A percentile compares a stretch with the other conserved stretches of the same genome.
phyloP scores from a whole-genome alignment of 805 yeast species.

The Zygoascus tannicola region DNA sequence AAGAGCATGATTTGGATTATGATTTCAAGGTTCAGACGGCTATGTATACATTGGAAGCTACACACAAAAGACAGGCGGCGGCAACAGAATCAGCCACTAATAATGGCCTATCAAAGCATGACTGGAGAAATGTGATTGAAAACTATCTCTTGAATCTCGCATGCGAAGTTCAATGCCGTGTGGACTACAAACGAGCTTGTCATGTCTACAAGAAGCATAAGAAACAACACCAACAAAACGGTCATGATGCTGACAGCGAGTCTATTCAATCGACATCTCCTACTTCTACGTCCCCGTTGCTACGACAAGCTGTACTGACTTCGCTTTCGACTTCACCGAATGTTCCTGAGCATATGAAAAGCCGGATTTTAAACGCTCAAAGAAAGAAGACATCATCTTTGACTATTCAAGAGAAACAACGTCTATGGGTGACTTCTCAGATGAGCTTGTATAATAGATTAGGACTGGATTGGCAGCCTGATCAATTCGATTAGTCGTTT shows the following conservation, averaged over 20 bases:
- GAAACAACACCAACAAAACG: constrained; percentile 1
- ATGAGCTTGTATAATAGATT: constrained; percentile 45
- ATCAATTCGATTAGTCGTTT: constrained; percentile 17
- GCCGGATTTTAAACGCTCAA: background rate
- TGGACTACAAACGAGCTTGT: constrained; percentile 49
- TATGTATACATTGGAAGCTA: constrained; percentile 48
- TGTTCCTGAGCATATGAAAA: background rate
- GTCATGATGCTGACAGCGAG: background rate
- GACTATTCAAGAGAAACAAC: constrained; percentile 47
- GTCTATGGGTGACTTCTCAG: constrained; percentile 59
- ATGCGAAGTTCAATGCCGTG: constrained; percentile 44
- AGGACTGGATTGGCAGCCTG: constrained; percentile 48
- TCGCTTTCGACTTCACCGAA: constrained; percentile 21
- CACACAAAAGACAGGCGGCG: constrained; percentile 22
- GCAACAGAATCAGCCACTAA: constrained; percentile 7
- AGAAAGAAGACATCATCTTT: constrained; percentile 25
- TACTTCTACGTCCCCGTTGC: constrained; percentile 18
- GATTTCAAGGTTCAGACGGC: constrained; percentile 53
- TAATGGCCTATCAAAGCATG: constrained; percentile 37
- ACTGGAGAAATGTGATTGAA: constrained; percentile 69
- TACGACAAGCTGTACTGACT: constrained; percentile 28
- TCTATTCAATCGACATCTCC: constrained; percentile 6
- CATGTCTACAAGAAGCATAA: constrained; percentile 15
- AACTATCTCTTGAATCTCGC: constrained; percentile 36
- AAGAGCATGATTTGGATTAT: constrained; percentile 49